Evolutionary conservation across 1,139 yeast genomes (phyloP).

Genomic region (Eremothecium coryli): DNA sequence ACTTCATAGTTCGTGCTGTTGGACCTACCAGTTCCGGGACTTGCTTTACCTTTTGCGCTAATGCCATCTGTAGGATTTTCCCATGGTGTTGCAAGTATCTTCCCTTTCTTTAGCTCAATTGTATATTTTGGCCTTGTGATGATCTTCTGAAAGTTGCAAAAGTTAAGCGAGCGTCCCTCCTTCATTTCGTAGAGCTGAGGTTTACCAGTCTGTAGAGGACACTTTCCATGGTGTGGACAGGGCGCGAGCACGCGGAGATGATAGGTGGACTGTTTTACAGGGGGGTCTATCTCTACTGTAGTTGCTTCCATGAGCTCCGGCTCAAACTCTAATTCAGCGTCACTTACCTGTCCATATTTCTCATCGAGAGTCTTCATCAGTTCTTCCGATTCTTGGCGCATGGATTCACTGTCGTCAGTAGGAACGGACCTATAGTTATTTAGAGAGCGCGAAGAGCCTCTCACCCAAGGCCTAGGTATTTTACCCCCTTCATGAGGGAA

Average conservation of each 20-base stretch:
- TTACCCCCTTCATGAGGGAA: constrained; percentile 48
- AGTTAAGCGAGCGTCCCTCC: constrained; percentile 52
- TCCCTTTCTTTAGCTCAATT: constrained; percentile 76
- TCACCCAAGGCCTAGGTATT: constrained; percentile 62
- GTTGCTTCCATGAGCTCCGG: constrained; percentile 37
- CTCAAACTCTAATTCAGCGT: constrained; percentile 43
- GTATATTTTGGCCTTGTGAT: constrained; percentile 71
- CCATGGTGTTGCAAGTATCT: constrained; percentile 68
- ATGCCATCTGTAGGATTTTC: constrained; percentile 45
- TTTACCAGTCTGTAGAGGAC: constrained; percentile 77
- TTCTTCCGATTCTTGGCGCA: constrained; percentile 20
- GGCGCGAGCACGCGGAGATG: constrained; percentile 72
- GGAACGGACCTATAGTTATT: neutral
- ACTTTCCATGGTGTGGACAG: constrained; percentile 77
- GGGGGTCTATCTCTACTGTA: constrained; percentile 28
- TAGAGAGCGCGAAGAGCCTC: constrained; percentile 35
- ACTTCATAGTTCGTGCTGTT: constrained; percentile 64
- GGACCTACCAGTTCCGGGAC: constrained; percentile 64
- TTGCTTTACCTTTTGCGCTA: constrained; percentile 38
- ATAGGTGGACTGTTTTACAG: constrained; percentile 33
- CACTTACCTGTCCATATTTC: constrained; percentile 37
- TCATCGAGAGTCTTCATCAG: constrained; percentile 35
- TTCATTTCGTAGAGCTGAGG: constrained; percentile 57
- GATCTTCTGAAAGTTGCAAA: constrained; percentile 69
- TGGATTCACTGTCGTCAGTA: constrained; percentile 16